Base-by-base conservation (phyloP, 306 rosid genomes). In the Quercus mongolica region DNA sequence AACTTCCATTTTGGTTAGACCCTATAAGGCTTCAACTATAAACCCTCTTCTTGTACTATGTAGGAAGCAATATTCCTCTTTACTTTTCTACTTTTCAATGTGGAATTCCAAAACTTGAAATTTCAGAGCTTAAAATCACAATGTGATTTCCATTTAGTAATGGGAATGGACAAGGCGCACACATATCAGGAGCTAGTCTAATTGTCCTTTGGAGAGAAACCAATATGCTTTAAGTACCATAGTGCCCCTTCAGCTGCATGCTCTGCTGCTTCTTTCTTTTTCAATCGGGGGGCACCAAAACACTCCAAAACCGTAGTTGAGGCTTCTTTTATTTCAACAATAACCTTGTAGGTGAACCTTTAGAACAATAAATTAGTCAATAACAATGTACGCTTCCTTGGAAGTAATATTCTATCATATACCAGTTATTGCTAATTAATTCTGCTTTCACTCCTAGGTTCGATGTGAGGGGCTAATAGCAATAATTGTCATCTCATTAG, bases 211-310 rank as follows among this genome's bases (percentile, higher is more conserved):
- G 67, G 6, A 61, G 56, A 56, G 82, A 30, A 86, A 59, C 83
- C 85, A 70, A 12, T 1, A 59, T 80, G 76, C 81, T 86, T 85
- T 59, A 92, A 77, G 80, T 81, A 89, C 91, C 91, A 90, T 72
- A 92, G 72, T 1, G 88, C 94, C 56, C 90, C 94, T 83, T 90
- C 91, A 28, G 91, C 94, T 13, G 92, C 90, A 0, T 88, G 80
- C 56, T 90, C 89, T 76, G 91, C 87, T 71, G 94, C 94, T 30
- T 26, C 69, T 79, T 90, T 90, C 92, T 90, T 90, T 56, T 73
- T 87, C 6, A 17, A 46, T 54, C 74, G 74, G 76, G 90, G 92
- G 54, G 87, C 87, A 65, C 97, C 83, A 70, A 81, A 87, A 83
- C 89, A 86, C 87, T 89, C 93, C 78, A 90, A 26, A 51, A 68